These are phyloP conservation scores for Hypoxylon sp. DNA, from an alignment of 2,329 filamentous ascomycete genomes.

Conservation along the genomic window DNA sequence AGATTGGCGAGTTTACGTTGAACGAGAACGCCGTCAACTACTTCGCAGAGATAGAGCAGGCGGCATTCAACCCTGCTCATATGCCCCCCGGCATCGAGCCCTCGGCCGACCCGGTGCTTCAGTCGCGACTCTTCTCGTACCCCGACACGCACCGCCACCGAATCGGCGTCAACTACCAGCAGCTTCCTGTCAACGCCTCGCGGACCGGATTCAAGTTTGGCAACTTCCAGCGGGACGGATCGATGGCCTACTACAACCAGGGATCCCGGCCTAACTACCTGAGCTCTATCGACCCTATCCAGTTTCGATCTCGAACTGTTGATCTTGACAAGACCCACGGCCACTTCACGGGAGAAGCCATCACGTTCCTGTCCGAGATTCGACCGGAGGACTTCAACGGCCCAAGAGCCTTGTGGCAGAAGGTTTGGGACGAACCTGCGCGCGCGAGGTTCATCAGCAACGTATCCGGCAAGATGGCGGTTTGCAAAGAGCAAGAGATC, in stretches of 20 bases:
- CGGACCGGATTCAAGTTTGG: slow-evolving; percentile 59
- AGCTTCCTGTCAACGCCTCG: slow-evolving; percentile 67
- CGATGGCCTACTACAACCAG: slow-evolving; percentile 74
- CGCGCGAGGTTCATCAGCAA: slow-evolving; percentile 67
- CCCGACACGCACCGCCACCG: slow-evolving; percentile 69
- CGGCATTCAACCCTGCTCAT: slow-evolving; percentile 69
- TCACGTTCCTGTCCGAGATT: slow-evolving; percentile 50
- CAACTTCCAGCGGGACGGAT: slow-evolving; percentile 76
- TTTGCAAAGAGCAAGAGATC: slow-evolving; percentile 65
- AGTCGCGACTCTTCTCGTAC: slow-evolving; percentile 67
- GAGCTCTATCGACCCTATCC: slow-evolving; percentile 49
- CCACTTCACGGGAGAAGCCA: slow-evolving; percentile 50
- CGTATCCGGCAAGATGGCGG: slow-evolving; percentile 67
- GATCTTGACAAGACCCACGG: slow-evolving; percentile 51
- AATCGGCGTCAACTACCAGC: slow-evolving; percentile 69
- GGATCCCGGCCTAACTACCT: slow-evolving; percentile 66
- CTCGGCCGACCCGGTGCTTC: slow-evolving; percentile 68
- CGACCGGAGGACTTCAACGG: slow-evolving; percentile 54
- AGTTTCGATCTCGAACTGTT: slow-evolving; percentile 46
- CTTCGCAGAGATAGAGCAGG: slow-evolving; percentile 73
- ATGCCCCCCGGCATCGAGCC: slow-evolving; percentile 70
- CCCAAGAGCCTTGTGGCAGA: slow-evolving; percentile 66
- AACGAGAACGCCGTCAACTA: slow-evolving; percentile 72
- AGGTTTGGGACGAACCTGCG: slow-evolving; percentile 66
- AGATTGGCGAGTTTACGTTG: slow-evolving; percentile 68